phyloP scores from a whole-genome alignment of 2,329 filamentous ascomycete species.

The Hansfordia pulvinata region DNA sequence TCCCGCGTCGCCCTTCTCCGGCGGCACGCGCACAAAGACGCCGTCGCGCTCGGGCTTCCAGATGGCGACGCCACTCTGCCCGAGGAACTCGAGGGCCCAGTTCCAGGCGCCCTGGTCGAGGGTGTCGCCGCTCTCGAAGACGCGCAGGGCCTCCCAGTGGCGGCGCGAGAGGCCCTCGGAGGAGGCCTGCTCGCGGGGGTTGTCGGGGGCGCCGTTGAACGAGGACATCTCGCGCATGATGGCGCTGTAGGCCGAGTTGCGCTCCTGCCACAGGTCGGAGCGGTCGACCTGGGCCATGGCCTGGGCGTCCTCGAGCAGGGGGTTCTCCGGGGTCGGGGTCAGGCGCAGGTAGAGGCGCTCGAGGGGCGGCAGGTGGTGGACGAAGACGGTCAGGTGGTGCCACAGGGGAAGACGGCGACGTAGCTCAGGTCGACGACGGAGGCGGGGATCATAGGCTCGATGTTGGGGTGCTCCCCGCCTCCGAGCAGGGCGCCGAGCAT shows the following conservation, averaged over 20 bases:
- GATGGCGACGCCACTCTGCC: too few relatives aligned
- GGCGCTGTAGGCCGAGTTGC: conserved; percentile 32
- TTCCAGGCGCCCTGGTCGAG: conserved; percentile 31
- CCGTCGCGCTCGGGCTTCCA: too few relatives aligned
- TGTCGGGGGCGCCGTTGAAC: conserved; percentile 5
- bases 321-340: conserved; percentile 19
- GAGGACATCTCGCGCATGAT: conserved; percentile 25
- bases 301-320: conserved; percentile 18
- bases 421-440: conserved; percentile 40
- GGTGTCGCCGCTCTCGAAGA: conserved; percentile 36
- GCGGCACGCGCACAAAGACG: too few relatives aligned
- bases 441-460: conserved; percentile 21
- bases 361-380: conserved; percentile 33
- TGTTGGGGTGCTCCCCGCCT: conserved; percentile 21
- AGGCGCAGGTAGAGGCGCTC: conserved; percentile 40
- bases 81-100: conserved; percentile 18
- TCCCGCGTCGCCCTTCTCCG: too few relatives aligned
- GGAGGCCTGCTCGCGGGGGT: conserved; percentile 3
- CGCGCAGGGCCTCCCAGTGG: conserved; percentile 28
- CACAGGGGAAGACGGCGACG: conserved; percentile 55
- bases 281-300: conserved; percentile 24
- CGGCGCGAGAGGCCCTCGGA: conserved; percentile 5
- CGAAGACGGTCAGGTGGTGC: conserved; percentile 39
- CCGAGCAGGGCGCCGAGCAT: conserved; percentile 40
- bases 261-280: conserved; percentile 38